Evolutionary conservation across 129 eudicot genomes (phyloP).

Genomic region (Ambrosia artemisiifolia): DNA sequence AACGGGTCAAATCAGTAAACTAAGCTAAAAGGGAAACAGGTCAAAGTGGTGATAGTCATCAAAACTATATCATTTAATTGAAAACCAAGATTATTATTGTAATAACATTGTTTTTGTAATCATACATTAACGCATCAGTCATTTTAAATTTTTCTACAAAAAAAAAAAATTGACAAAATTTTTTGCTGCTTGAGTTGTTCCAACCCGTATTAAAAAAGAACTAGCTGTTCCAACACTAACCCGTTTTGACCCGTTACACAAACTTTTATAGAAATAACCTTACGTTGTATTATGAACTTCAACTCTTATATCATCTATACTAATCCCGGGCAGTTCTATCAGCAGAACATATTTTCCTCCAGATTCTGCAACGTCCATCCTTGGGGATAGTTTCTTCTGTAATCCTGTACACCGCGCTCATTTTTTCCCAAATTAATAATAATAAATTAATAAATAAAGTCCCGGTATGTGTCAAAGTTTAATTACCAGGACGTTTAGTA

Average conservation of each 20-base stretch:
- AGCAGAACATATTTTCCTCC: constrained; percentile 27
- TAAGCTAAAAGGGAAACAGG: background rate
- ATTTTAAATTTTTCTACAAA: background rate
- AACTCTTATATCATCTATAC: constrained; percentile 32
- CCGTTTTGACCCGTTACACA: background rate
- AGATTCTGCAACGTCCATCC: constrained; percentile 32
- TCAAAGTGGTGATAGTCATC: background rate
- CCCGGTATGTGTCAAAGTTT: constrained; percentile 7
- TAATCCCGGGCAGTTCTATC: constrained; percentile 35
- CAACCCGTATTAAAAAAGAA: background rate
- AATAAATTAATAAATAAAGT: background rate
- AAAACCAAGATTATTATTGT: background rate
- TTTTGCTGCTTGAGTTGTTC: background rate
- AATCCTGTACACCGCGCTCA: constrained; percentile 10
- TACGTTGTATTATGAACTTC: constrained; percentile 34
- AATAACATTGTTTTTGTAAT: background rate
- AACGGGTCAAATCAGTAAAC: constrained; percentile 5
- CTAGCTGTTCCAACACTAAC: background rate
- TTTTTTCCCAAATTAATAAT: background rate
- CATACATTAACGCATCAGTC: background rate
- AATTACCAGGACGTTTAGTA: constrained; percentile 23
- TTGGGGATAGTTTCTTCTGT: constrained; percentile 24
- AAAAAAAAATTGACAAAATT: too few species aligned
- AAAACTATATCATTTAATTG: background rate
- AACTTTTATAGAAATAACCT: constrained; percentile 11